phyloP scores from a whole-genome alignment of 2,329 filamentous ascomycete species.

The Fusarium miscanthi region DNA sequence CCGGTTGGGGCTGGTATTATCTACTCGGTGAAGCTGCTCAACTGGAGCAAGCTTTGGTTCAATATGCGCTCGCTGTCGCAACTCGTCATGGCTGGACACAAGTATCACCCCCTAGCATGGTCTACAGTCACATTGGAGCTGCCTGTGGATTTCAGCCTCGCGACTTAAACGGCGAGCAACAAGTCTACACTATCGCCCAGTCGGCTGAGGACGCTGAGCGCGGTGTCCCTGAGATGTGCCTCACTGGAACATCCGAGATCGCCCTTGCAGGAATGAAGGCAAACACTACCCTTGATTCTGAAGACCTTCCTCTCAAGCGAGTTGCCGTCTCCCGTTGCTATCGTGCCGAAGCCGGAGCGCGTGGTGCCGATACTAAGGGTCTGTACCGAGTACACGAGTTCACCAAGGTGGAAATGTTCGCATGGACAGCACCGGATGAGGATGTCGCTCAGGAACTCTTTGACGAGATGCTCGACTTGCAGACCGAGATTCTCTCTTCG shows the following conservation, averaged over 20 bases:
- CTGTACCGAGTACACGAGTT: slow-evolving; percentile 98
- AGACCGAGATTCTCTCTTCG: slow-evolving; percentile 81
- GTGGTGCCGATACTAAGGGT: slow-evolving; percentile 91
- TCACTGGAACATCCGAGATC: slow-evolving; percentile 94
- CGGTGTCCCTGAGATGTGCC: slow-evolving; percentile 75
- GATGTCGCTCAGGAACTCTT: slow-evolving; percentile 70
- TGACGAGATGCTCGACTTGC: slow-evolving; percentile 86
- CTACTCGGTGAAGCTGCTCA: slow-evolving; percentile 90
- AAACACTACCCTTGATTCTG: slow-evolving; percentile 71
- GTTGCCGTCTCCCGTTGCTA: slow-evolving; percentile 94
- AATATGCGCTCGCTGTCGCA: slow-evolving; percentile 83
- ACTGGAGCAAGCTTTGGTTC: slow-evolving; percentile 92
- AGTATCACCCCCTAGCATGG: slow-evolving; percentile 86
- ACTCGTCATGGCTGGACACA: slow-evolving; percentile 80
- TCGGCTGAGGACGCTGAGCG: slow-evolving; percentile 68
- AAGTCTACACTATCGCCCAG: slow-evolving; percentile 85
- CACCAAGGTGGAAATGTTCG: slow-evolving; percentile 98
- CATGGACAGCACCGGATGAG: slow-evolving; percentile 77
- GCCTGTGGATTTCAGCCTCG: slow-evolving; percentile 96
- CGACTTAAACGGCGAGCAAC: slow-evolving; percentile 89
- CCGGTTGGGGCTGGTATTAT: slow-evolving; percentile 98
- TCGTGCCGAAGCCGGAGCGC: slow-evolving; percentile 90
- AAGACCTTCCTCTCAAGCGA: slow-evolving; percentile 78
- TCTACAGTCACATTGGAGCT: slow-evolving; percentile 89
- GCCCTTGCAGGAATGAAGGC: slow-evolving; percentile 92